Conservation (phyloP, 345 rosid genomes). For the Linum usitatissimum region DNA sequence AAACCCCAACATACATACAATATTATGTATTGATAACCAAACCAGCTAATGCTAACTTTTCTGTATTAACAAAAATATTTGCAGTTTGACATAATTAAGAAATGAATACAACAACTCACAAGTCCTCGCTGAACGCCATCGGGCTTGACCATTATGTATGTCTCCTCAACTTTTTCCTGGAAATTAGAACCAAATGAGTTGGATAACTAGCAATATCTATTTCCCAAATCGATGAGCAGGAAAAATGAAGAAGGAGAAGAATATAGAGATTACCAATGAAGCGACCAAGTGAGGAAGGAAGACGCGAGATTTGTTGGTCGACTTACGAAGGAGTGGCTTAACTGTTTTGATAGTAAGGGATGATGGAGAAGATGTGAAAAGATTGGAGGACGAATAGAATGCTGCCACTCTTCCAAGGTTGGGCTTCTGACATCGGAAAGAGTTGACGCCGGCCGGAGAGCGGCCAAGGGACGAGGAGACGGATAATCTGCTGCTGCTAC, state of each 20-base stretch:
- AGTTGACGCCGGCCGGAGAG: neutral
- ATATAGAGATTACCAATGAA: conserved; percentile 38
- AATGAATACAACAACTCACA: conserved; percentile 31
- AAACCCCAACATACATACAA: conserved; percentile 3
- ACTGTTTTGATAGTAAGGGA: conserved; percentile 12
- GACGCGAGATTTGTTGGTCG: conserved; percentile 39
- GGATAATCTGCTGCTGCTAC: conserved; percentile 13
- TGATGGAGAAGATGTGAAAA: conserved; percentile 38
- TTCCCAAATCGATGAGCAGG: too few species aligned
- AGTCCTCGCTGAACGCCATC: conserved; percentile 93
- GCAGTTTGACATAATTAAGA: neutral
- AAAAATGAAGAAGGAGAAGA: neutral
- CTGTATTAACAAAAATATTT: neutral
- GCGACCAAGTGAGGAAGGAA: conserved; percentile 87
- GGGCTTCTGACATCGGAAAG: conserved; percentile 12
- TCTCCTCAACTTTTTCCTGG: conserved; percentile 73
- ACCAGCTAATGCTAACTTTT: neutral
- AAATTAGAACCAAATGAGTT: neutral
- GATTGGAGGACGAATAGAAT: conserved; percentile 38
- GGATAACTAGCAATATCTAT: too few species aligned
- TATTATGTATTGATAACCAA: neutral
- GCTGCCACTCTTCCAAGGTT: conserved; percentile 33
- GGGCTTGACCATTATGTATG: conserved; percentile 89
- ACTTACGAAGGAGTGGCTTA: conserved; percentile 18
- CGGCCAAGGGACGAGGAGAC: conserved; percentile 5